A percentile compares a stretch with the other conserved stretches of the same genome.
Conservation (phyloP, 2,329 filamentous ascomycete genomes). For the Aspergillus ochraceoroseus region DNA sequence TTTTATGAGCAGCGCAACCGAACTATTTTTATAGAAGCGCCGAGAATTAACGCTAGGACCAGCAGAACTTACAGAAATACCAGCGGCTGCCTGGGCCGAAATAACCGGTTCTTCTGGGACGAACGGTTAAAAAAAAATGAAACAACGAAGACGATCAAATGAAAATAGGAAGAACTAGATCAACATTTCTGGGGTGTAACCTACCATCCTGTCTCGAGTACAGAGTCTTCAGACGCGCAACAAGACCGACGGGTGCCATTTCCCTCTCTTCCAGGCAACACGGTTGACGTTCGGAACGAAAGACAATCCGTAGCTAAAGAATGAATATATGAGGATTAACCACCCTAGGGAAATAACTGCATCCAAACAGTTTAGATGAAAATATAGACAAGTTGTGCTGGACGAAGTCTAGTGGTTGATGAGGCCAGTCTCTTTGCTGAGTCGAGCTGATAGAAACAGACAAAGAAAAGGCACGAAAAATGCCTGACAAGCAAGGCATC, state of each 20-base stretch:
- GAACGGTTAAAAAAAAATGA: constrained; percentile 11
- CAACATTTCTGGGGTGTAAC: constrained; percentile 1
- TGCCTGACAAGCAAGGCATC: not conserved
- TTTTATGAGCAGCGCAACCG: not conserved
- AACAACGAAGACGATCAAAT: not conserved
- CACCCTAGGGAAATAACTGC: not conserved
- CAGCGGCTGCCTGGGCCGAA: constrained; percentile 34
- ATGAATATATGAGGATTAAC: not conserved
- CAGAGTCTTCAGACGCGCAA: constrained; percentile 32
- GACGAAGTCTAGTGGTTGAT: too few species aligned
- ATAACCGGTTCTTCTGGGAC: constrained; percentile 36
- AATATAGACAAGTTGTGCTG: constrained; percentile 3
- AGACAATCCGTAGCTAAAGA: not conserved
- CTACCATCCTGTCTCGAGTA: constrained; percentile 33
- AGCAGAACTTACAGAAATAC: constrained; percentile 37
- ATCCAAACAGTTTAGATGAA: constrained; percentile 3
- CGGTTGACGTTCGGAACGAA: not conserved
- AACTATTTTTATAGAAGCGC: constrained; percentile 18
- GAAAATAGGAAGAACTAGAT: not conserved
- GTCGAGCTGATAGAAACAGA: too few species aligned
- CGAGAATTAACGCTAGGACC: constrained; percentile 12
- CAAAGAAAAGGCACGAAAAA: too few species aligned
- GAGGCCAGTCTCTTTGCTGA: too few species aligned
- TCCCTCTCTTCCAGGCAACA: not conserved
- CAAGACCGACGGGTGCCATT: constrained; percentile 35